A percentile compares a stretch with the other conserved stretches of the same genome.
These are phyloP conservation scores for Agaricales sp. DNA, from an alignment of 1,284 basidiomycete species.

Conservation along the genomic window DNA sequence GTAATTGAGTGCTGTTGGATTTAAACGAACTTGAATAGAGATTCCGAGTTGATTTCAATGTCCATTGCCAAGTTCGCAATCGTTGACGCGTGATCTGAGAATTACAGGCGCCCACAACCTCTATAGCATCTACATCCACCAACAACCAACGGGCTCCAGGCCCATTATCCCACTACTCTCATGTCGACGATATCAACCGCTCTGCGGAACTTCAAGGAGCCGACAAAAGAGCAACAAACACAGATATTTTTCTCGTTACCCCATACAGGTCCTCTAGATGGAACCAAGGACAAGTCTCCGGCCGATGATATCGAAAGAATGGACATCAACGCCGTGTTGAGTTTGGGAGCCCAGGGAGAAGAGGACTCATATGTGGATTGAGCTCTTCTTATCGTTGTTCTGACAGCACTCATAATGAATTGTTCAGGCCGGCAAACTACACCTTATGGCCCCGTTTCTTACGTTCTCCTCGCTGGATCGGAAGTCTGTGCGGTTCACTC, in stretches of 20 bases:
- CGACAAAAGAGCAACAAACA: slow-evolving; percentile 75
- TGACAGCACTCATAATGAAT: slow-evolving; percentile 1
- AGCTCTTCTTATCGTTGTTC: slow-evolving; percentile 24
- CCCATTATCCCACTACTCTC: background rate
- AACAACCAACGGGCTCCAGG: background rate
- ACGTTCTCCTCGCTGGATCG: slow-evolving; percentile 89
- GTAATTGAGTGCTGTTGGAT: no score
- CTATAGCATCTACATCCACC: background rate
- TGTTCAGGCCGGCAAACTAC: slow-evolving; percentile 78
- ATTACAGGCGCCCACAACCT: background rate
- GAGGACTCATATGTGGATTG: slow-evolving; percentile 94
- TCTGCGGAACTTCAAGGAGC: slow-evolving; percentile 84
- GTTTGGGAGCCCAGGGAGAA: slow-evolving; percentile 65
- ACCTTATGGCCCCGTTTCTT: slow-evolving; percentile 85
- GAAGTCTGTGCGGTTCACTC: slow-evolving; percentile 84
- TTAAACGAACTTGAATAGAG: no score
- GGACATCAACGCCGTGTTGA: slow-evolving; percentile 88
- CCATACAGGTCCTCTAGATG: slow-evolving; percentile 18
- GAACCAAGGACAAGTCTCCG: slow-evolving; percentile 17
- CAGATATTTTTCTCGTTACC: slow-evolving; percentile 83
- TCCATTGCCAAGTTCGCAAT: no score
- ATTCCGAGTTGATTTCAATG: no score
- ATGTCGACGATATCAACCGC: slow-evolving; percentile 80
- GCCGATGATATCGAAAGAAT: slow-evolving; percentile 51
- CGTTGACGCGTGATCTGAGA: no score